Percentiles rank a stretch among this genome's conserved stretches.
These are phyloP conservation scores for Vanrija sp. DNA, from an alignment of 1,284 basidiomycete species.

Conservation along the genomic window DNA sequence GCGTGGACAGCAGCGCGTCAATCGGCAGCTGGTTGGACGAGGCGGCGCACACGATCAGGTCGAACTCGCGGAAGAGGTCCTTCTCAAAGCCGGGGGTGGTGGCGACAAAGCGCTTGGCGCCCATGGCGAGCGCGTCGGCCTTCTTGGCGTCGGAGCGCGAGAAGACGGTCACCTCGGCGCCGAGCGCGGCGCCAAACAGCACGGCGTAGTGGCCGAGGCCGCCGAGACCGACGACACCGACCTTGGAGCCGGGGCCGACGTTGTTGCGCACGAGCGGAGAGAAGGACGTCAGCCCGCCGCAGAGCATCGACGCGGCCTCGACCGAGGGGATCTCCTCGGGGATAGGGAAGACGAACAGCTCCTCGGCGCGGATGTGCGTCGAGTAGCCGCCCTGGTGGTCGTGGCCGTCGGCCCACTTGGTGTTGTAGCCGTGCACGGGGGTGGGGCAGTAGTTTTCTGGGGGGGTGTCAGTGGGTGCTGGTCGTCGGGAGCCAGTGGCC, in stretches of 20 bases:
- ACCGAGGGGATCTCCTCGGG: slow-evolving; percentile 59
- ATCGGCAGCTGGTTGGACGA: slow-evolving; percentile 51
- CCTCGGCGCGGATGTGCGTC: slow-evolving; percentile 62
- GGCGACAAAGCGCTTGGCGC: slow-evolving; percentile 56
- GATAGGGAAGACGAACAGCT: slow-evolving; percentile 66
- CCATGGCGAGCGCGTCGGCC: slow-evolving; percentile 63
- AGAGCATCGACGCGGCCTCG: slow-evolving; percentile 56
- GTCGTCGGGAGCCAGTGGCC: neutral
- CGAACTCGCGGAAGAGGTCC: slow-evolving; percentile 53
- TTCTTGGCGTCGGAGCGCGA: slow-evolving; percentile 62
- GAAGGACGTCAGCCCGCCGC: slow-evolving; percentile 64
- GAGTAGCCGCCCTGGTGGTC: slow-evolving; percentile 59
- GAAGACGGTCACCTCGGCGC: slow-evolving; percentile 63
- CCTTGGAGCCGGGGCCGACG: slow-evolving; percentile 61
- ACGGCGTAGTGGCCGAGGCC: slow-evolving; percentile 60
- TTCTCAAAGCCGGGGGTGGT: slow-evolving; percentile 54
- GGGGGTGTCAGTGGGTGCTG: slow-evolving; percentile 3
- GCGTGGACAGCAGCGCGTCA: slow-evolving; percentile 52
- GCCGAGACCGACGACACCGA: slow-evolving; percentile 65
- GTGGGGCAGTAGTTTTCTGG: slow-evolving; percentile 50
- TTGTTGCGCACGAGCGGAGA: slow-evolving; percentile 63
- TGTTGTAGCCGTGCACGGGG: slow-evolving; percentile 49
- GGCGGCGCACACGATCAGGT: slow-evolving; percentile 61
- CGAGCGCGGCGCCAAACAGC: slow-evolving; percentile 59
- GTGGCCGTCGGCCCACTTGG: slow-evolving; percentile 55